phyloP scores from a whole-genome alignment of 768 basidiomycete species.

The Mycena olivaceomarginata region DNA sequence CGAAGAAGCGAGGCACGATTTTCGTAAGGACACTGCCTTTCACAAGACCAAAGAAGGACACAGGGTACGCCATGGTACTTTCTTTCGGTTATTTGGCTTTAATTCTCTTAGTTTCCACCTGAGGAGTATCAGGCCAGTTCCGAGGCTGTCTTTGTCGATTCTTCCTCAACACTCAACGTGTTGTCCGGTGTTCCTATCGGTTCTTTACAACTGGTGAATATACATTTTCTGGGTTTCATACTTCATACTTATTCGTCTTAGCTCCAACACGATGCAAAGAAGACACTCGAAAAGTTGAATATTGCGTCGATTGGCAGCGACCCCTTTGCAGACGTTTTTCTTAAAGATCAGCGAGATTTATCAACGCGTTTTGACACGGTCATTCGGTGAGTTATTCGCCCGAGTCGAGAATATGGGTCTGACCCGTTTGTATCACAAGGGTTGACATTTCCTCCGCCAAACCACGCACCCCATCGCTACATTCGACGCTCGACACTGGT shows the following conservation, averaged over 20 bases:
- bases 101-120: constrained; percentile 68
- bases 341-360: constrained; percentile 81
- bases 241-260: constrained; percentile 51
- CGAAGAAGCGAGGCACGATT: constrained; percentile 81
- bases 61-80: constrained; percentile 61
- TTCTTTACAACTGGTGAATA: constrained; percentile 84
- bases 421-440: constrained; percentile 55
- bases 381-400: constrained; percentile 67
- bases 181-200: constrained; percentile 84
- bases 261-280: constrained; percentile 85
- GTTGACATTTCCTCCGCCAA: constrained; percentile 73
- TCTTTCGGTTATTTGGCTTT: constrained; percentile 18
- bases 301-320: constrained; percentile 68
- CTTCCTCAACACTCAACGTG: constrained; percentile 85
- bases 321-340: constrained; percentile 82
- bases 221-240: constrained; percentile 8
- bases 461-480: constrained; percentile 63
- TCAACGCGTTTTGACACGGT: constrained; percentile 84
- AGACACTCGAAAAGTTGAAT: constrained; percentile 82
- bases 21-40: constrained; percentile 73
- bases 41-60: constrained; percentile 75
- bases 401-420: background rate
- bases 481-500: constrained; percentile 74
- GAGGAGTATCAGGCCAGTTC: constrained; percentile 73
- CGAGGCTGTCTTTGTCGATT: constrained; percentile 85